Conservation (phyloP, 2,329 filamentous ascomycete species). For the Epichloe coenophiala region DNA sequence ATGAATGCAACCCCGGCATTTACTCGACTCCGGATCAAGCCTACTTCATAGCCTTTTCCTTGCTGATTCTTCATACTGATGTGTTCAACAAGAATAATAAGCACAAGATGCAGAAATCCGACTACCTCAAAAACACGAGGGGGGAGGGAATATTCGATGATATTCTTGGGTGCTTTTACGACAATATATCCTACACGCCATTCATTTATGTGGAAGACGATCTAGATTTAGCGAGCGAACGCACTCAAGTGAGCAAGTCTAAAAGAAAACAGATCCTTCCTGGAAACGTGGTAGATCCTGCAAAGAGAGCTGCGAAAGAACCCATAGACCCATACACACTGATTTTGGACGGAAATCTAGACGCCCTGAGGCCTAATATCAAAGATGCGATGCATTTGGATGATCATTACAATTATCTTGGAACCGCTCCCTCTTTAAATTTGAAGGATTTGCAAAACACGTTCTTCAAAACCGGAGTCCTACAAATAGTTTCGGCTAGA, state of each 20-base stretch:
- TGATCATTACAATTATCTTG: constrained; percentile 80
- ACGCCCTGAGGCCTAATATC: constrained; percentile 67
- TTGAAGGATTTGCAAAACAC: constrained; percentile 71
- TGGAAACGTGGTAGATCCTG: constrained; percentile 35
- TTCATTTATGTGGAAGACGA: constrained; percentile 98
- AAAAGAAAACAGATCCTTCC: constrained; percentile 60
- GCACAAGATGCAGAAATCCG: constrained; percentile 91
- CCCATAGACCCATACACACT: constrained; percentile 91
- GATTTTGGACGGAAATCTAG: constrained; percentile 80
- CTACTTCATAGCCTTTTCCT: constrained; percentile 96
- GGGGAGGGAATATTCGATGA: constrained; percentile 86
- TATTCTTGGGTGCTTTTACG: constrained; percentile 90
- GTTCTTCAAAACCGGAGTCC: constrained; percentile 79
- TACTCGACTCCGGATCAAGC: constrained; percentile 84
- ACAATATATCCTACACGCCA: constrained; percentile 95
- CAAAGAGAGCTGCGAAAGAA: constrained; percentile 57
- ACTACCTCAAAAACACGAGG: constrained; percentile 90
- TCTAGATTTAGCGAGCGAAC: constrained; percentile 63
- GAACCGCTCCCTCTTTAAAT: constrained; percentile 62
- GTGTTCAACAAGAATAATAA: constrained; percentile 99
- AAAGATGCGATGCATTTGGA: constrained; percentile 89
- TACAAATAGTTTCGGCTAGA: constrained; percentile 89
- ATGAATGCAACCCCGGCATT: constrained; percentile 96
- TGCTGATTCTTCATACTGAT: constrained; percentile 92
- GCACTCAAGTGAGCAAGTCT: constrained; percentile 55